Percentiles rank a stretch among this genome's conserved stretches.
These are phyloP conservation scores for Cryptococcus maquisensis DNA, from an alignment of 1,284 basidiomycete species.

Conservation along the genomic window DNA sequence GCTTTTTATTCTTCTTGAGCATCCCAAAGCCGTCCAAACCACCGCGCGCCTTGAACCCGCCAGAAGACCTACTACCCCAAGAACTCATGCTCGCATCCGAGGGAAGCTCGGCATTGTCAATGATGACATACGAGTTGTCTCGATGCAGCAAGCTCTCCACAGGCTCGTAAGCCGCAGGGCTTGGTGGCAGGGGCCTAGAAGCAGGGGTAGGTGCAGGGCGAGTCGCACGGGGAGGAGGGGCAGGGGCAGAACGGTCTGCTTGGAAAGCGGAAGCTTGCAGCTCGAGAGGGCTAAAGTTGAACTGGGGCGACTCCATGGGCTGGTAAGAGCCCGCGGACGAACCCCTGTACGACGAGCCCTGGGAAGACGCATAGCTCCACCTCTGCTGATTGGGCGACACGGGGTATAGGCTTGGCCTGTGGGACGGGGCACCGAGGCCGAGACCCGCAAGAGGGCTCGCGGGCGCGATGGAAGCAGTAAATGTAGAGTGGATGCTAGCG, in stretches of 20 bases:
- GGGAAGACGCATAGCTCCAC: constrained; percentile 37
- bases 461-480: constrained; percentile 15
- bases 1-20: constrained; percentile 42
- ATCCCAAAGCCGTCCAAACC: constrained; percentile 41
- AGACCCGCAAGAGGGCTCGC: constrained; percentile 31
- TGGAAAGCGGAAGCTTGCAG: constrained; percentile 13
- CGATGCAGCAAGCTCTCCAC: constrained; percentile 31
- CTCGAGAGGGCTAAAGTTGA: constrained; percentile 5
- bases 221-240: constrained; percentile 15
- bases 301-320: constrained; percentile 21
- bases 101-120: constrained; percentile 33
- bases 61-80: constrained; percentile 32
- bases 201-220: constrained; percentile 17
- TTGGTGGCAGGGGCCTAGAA: constrained; percentile 2
- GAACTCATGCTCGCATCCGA: constrained; percentile 18
- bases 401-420: constrained; percentile 32
- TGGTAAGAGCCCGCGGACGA: constrained; percentile 19
- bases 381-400: constrained; percentile 19
- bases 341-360: constrained; percentile 23
- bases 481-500: constrained; percentile 25
- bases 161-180: constrained; percentile 9
- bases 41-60: constrained; percentile 24
- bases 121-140: constrained; percentile 44
- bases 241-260: constrained; percentile 25
- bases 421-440: constrained; percentile 31